Percentiles rank a stretch among this genome's conserved stretches.
These are phyloP conservation scores for Paramecium bursaria DNA, from an alignment of 73 alveolate species.

Conservation along the genomic window DNA sequence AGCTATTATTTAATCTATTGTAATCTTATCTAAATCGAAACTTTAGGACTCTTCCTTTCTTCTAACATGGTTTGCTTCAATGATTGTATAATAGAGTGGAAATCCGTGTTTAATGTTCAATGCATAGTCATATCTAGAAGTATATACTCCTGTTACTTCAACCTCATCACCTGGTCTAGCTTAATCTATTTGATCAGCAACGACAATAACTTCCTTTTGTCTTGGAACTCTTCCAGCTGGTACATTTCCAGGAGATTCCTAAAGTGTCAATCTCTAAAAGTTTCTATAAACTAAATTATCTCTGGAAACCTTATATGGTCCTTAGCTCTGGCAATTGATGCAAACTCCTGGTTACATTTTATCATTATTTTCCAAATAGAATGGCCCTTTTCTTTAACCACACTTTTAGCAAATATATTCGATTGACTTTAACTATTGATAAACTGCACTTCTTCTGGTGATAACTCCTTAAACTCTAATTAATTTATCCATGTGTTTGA, in stretches of 20 bases:
- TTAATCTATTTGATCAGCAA: conserved; percentile 97
- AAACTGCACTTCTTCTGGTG: conserved; percentile 97
- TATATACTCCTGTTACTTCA: conserved; percentile 95
- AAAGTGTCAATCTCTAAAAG: conserved; percentile 95
- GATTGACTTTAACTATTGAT: conserved; percentile 92
- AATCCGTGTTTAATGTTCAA: conserved; percentile 97
- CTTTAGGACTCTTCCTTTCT: conserved; percentile 92
- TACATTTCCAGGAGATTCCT: conserved; percentile 99
- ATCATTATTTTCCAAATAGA: conserved; percentile 86
- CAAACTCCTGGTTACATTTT: conserved; percentile 90
- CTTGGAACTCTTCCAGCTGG: conserved; percentile 99
- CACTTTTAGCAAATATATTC: conserved; percentile 94
- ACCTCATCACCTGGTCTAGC: conserved; percentile 99
- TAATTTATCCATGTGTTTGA: conserved; percentile 95
- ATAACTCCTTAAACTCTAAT: conserved; percentile 97
- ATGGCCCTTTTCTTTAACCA: conserved; percentile 97
- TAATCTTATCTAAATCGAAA: conserved; percentile 92
- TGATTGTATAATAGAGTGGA: conserved; percentile 94
- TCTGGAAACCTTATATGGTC: conserved; percentile 93
- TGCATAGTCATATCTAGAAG: conserved; percentile 92
- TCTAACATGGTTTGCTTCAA: conserved; percentile 95
- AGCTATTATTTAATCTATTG: conserved; percentile 89
- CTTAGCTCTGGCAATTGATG: conserved; percentile 94
- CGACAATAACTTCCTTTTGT: conserved; percentile 95
- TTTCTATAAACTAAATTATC: conserved; percentile 94